Percentiles rank a stretch among this genome's conserved stretches.
These are phyloP conservation scores for Fraxinus greggii DNA, from an alignment of 305 asterid species.

Conservation along the genomic window DNA sequence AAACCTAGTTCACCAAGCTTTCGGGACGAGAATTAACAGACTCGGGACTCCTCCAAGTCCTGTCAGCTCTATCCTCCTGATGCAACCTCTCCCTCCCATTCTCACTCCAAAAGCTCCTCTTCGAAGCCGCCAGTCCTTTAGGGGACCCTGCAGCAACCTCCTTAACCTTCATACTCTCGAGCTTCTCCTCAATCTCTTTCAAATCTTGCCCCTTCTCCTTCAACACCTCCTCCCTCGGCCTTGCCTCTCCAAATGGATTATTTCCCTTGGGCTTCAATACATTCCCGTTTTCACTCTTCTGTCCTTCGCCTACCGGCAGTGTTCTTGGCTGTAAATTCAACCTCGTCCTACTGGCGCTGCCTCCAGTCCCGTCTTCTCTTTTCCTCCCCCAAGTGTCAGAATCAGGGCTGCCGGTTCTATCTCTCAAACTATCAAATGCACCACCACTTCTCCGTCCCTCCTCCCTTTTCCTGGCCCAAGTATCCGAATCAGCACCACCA, in stretches of 20 bases:
- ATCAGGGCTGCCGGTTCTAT: neutral
- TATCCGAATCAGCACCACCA: slow-evolving; percentile 63
- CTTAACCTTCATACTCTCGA: slow-evolving; percentile 57
- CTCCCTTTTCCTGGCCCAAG: slow-evolving; percentile 68
- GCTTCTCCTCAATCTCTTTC: slow-evolving; percentile 82
- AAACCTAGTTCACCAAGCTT: slow-evolving; percentile 51
- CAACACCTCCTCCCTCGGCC: slow-evolving; percentile 97
- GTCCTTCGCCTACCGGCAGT: slow-evolving; percentile 27
- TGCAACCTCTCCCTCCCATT: slow-evolving; percentile 48
- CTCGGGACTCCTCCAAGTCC: slow-evolving; percentile 77
- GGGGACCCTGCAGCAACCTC: slow-evolving; percentile 32
- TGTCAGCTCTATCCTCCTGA: slow-evolving; percentile 42
- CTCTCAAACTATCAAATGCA: neutral
- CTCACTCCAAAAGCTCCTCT: slow-evolving; percentile 63
- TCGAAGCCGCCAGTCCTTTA: slow-evolving; percentile 34
- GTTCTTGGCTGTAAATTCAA: slow-evolving; percentile 49
- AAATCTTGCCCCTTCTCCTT: slow-evolving; percentile 89
- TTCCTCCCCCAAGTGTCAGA: slow-evolving; percentile 41
- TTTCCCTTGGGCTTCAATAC: slow-evolving; percentile 55
- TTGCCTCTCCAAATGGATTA: slow-evolving; percentile 79
- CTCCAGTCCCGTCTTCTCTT: slow-evolving; percentile 36
- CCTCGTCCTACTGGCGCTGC: slow-evolving; percentile 38
- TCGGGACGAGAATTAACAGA: slow-evolving; percentile 47
- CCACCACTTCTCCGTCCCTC: slow-evolving; percentile 47
- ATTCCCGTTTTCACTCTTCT: slow-evolving; percentile 1